Evolutionary conservation across 78 protist species (phyloP).

Genomic region (Dictyostelium firmibasis): DNA sequence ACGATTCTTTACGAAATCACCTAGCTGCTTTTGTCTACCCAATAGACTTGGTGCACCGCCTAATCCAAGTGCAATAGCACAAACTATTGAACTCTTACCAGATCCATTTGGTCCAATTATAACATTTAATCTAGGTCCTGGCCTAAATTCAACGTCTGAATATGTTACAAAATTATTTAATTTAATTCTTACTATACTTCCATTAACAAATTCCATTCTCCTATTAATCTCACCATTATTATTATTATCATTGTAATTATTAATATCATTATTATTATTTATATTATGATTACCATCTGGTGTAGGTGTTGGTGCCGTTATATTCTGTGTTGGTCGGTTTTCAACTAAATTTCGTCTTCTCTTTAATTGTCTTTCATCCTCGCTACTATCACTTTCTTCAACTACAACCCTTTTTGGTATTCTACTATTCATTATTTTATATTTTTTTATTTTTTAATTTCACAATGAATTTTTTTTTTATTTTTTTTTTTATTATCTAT

Average conservation of each 20-base stretch:
- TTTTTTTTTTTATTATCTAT: no score
- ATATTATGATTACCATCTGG: background rate
- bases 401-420: background rate
- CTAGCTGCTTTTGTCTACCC: constrained; percentile 78
- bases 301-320: constrained; percentile 37
- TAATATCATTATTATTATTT: background rate
- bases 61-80: constrained; percentile 92
- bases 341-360: background rate
- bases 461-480: no score
- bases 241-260: background rate
- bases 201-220: constrained; percentile 20
- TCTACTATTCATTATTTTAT: background rate
- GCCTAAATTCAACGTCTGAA: constrained; percentile 64
- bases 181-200: constrained; percentile 65
- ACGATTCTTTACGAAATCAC: constrained; percentile 85
- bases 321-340: constrained; percentile 21
- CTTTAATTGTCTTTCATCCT: background rate
- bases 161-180: constrained; percentile 78
- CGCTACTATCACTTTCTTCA: background rate
- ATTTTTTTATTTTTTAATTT: background rate
- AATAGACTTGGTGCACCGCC: constrained; percentile 88
- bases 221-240: background rate
- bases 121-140: constrained; percentile 89
- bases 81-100: constrained; percentile 94
- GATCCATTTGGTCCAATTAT: constrained; percentile 97